Conservation (phyloP, 805 yeast genomes). For the Sporopachydermia lactativora region DNA sequence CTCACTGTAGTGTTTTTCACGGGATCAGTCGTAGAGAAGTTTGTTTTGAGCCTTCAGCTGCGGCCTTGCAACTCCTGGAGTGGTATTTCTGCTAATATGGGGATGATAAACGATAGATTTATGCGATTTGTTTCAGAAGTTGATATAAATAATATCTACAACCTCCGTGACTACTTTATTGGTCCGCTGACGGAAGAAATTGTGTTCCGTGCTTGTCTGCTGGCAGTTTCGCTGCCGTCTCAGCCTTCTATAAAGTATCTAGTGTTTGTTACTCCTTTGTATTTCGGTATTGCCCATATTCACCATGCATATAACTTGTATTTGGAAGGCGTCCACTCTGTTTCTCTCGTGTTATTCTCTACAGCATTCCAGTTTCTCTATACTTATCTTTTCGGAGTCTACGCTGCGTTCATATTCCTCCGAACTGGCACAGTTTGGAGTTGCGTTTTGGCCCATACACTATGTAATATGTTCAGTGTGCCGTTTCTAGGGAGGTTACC, state of each 20-base stretch:
- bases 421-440: constrained; percentile 41
- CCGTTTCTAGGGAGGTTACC: constrained; percentile 26
- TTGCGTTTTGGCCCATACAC: constrained; percentile 41
- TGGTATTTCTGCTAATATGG: neutral
- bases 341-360: constrained; percentile 21
- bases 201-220: constrained; percentile 40
- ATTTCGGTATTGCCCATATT: constrained; percentile 67
- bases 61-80: neutral
- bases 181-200: constrained; percentile 77
- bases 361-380: constrained; percentile 42
- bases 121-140: constrained; percentile 2
- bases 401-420: constrained; percentile 44
- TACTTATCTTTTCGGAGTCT: constrained; percentile 58
- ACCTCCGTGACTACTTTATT: constrained; percentile 41
- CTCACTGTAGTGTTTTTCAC: neutral
- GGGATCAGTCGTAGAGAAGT: neutral
- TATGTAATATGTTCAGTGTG: constrained; percentile 61
- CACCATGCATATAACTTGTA: constrained; percentile 53
- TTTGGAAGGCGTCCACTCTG: constrained; percentile 14
- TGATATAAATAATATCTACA: constrained; percentile 21
- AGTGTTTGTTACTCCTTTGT: constrained; percentile 36
- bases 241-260: constrained; percentile 10
- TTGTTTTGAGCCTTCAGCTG: neutral
- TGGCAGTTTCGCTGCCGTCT: constrained; percentile 19
- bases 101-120: neutral